Evolutionary conservation across 2,329 filamentous ascomycete genomes (phyloP).

Genomic region (Amphichorda felina): DNA sequence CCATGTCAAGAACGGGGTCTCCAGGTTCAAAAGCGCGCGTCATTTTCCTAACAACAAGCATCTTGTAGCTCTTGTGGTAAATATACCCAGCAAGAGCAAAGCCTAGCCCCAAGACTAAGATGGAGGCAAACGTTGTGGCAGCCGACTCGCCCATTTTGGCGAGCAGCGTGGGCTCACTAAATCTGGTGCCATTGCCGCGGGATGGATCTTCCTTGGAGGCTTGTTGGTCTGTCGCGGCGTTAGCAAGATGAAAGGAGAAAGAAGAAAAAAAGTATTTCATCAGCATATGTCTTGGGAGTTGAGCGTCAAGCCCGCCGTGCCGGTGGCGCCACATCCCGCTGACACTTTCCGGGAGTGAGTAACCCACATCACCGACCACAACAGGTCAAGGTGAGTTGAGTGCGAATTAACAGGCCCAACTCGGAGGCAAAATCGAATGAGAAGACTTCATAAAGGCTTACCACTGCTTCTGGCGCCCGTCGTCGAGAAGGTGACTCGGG

Average conservation of each 20-base stretch:
- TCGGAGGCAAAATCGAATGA: too few relatives aligned
- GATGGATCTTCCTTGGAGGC: background rate
- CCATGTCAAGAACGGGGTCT: constrained; percentile 77
- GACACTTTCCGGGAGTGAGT: too few relatives aligned
- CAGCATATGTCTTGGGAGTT: too few relatives aligned
- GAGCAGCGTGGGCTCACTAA: constrained; percentile 23
- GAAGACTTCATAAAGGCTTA: constrained; percentile 7
- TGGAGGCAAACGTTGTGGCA: constrained; percentile 64
- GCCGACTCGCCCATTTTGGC: constrained; percentile 63
- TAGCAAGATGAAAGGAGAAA: background rate
- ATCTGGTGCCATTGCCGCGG: background rate
- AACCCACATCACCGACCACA: too few relatives aligned
- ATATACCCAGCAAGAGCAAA: constrained; percentile 58
- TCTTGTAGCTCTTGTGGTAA: constrained; percentile 81
- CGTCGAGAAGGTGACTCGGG: constrained; percentile 13
- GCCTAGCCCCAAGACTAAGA: constrained; percentile 55
- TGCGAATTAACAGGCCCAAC: too few relatives aligned
- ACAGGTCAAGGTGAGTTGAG: too few relatives aligned
- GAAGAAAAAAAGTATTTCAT: too few relatives aligned
- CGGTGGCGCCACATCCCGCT: too few relatives aligned
- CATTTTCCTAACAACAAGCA: constrained; percentile 85
- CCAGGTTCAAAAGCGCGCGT: constrained; percentile 83
- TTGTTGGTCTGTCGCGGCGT: background rate
- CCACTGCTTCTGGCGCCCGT: constrained; percentile 12
- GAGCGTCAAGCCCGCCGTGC: too few relatives aligned